phyloP scores from a whole-genome alignment of 345 rosid species.

The Gossypium herbaceum region DNA sequence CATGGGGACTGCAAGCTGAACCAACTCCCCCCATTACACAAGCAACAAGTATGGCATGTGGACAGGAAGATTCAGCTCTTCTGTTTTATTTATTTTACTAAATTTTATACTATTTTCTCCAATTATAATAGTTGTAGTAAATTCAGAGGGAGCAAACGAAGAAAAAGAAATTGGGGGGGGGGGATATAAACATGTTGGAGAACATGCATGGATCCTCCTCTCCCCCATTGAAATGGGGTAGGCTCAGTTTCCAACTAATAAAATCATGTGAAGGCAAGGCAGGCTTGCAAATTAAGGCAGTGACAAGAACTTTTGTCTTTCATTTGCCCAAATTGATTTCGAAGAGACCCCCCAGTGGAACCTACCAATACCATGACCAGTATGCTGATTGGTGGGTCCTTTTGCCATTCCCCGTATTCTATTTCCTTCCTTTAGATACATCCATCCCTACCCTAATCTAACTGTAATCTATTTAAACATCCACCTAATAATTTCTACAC shows the following conservation, averaged over 20 bases:
- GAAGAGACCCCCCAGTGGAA: constrained; percentile 10
- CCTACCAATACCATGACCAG: not conserved
- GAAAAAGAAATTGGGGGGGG: not conserved
- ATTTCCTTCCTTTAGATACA: no score
- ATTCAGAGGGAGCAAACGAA: not conserved
- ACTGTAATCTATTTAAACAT: no score
- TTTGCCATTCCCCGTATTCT: no score
- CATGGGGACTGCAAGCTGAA: constrained; percentile 36
- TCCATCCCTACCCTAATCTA: no score
- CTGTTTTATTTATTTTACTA: not conserved
- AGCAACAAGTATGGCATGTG: constrained; percentile 33
- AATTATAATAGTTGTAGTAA: not conserved
- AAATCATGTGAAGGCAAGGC: constrained; percentile 36
- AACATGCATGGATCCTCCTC: constrained; percentile 41
- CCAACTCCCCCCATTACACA: constrained; percentile 16
- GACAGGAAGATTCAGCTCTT: constrained; percentile 26
- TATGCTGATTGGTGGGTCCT: no score
- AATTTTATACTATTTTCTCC: not conserved
- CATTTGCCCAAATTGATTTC: constrained; percentile 6
- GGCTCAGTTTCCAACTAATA: constrained; percentile 36
- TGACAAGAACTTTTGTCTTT: constrained; percentile 12
- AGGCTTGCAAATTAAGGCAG: constrained; percentile 9
- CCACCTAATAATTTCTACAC: no score
- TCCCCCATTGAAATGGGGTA: constrained; percentile 25
- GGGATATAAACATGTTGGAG: constrained; percentile 5